Evolutionary conservation across 768 basidiomycete genomes (phyloP), one percentile per base, ranked within the genome.

Genomic region (Mycena albidolilacea): DNA sequence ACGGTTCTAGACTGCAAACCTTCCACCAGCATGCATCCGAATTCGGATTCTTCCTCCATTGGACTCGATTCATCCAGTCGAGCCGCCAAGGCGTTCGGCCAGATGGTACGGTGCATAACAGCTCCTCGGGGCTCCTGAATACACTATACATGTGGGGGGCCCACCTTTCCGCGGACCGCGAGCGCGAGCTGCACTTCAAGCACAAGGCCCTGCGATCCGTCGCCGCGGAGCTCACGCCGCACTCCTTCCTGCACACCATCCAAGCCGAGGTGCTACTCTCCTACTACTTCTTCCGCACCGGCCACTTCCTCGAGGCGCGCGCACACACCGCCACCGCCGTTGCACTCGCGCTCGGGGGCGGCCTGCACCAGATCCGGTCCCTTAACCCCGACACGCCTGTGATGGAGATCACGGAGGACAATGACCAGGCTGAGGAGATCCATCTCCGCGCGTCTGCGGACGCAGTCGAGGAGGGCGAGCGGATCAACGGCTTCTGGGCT

Each of bases 401-500:
- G 82, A 71, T 78, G 82, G 69, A 76, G 82, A 82, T 85, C 64
- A 76, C 61, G 30, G 81, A 84, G 65, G 74, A 77, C 30, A 75
- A 81, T 39, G 85, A 84, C 8, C 43, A 64, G 30, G 30, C 30
- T 30, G 30, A 30, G 10, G 66, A 38, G 1, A 83, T 73, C 82
- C 87, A 12, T 83, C 90, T 63, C 81, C 76, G 83, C n/a, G 75
- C 87, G 77, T 75, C 84, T 54, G 77, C 66, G 19, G 87, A 88
- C 76, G 74, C 80, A 35, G 78, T 89, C n/a, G 91, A 91, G 72
- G 90, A 92, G 77, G 91, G 88, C 21, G 91, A 92, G 77, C 85
- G 90, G 41, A 91, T 92, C 69, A 90, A 89, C 67, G 89, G 86
- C 0, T 92, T 93, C 78, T 93, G 92, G 92, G 82, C 88, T 0